phyloP scores from a whole-genome alignment of 2,329 filamentous ascomycete species.

The Lecanicillium sp. region DNA sequence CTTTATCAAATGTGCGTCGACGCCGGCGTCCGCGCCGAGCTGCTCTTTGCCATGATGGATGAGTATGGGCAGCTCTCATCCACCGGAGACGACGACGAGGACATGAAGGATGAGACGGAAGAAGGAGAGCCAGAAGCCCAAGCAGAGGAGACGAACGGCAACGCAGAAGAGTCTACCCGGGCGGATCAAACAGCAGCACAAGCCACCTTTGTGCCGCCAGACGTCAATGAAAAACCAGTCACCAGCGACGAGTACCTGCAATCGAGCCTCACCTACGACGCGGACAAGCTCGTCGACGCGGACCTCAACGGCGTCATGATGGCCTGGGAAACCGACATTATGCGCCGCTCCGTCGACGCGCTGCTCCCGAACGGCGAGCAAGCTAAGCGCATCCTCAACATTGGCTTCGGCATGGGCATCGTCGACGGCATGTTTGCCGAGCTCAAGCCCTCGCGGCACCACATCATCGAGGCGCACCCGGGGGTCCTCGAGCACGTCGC shows the following conservation, averaged over 20 bases:
- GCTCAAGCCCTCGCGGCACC: slow-evolving; percentile 60
- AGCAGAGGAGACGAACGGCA: slow-evolving; percentile 22
- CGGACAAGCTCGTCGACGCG: slow-evolving; percentile 63
- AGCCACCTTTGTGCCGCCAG: slow-evolving; percentile 24
- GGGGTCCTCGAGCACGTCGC: slow-evolving; percentile 62
- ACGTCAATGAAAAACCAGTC: slow-evolving; percentile 36
- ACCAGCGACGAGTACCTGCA: slow-evolving; percentile 62
- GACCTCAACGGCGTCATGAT: slow-evolving; percentile 87
- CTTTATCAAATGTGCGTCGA: slow-evolving; percentile 81
- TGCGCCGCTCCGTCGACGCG: slow-evolving; percentile 66
- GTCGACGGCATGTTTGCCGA: slow-evolving; percentile 69
- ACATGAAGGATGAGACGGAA: slow-evolving; percentile 35
- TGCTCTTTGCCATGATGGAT: slow-evolving; percentile 75
- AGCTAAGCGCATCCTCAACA: slow-evolving; percentile 69
- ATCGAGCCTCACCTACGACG: slow-evolving; percentile 56
- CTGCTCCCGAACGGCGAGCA: slow-evolving; percentile 40
- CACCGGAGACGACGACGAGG: slow-evolving; percentile 40
- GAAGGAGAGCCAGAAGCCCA: slow-evolving; percentile 22
- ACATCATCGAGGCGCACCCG: slow-evolving; percentile 82
- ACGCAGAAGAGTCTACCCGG: slow-evolving; percentile 16
- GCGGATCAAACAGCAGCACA: slow-evolving; percentile 20
- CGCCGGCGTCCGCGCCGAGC: slow-evolving; percentile 83
- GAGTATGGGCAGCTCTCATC: slow-evolving; percentile 69
- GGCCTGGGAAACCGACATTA: slow-evolving; percentile 84
- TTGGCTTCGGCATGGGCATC: slow-evolving; percentile 89